Base-by-base conservation (phyloP, 768 basidiomycete species). In the Cystofilobasidium bisporidii region DNA sequence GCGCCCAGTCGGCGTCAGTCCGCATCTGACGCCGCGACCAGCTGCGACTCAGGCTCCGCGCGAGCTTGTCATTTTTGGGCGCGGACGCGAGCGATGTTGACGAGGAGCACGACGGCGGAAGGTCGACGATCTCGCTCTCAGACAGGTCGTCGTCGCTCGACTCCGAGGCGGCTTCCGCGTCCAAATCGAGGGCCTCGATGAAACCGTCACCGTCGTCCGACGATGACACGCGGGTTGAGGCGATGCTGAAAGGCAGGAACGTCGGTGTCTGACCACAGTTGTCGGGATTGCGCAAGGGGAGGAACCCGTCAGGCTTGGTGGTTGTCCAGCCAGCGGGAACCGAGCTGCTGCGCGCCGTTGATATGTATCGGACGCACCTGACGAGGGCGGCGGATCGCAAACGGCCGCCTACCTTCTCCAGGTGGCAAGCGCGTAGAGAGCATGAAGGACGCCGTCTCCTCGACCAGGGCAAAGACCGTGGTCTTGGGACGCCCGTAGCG, bases 71-170 rank as follows among this genome's bases (percentile, higher is more conserved):
- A 9, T 47, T 11, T 47, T 9, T 48, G 20, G 22, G 2, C 47
- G 20, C 8, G 47, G 47, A n/a, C 20, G 47, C 47, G 41, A 48
- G 47, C 47, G 47, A 24, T 8, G 15, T 14, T 4, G 41, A n/a
- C 47, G 47, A 48, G 17, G n/a, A 8, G 4, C 3, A 48, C 22
- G 47, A 24, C 47, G 47, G n/a, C 47, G 47, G 22, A 5, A 48
- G n/a, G 47, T 48, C 47, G n/a, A 48, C 47, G n/a, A 48, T 48
- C 47, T 48, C 47, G 22, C 47, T 48, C 47, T 48, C 47, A 8
- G 47, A 48, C 22, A 48, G 47, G 20, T 48, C 47, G 47, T 22
- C 20, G 22, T 48, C 47, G 47, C 47, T 48, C 47, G 47, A 2
- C 17, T 48, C 47, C 20, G 10, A 10, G n/a, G 8, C n/a, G 47